Conservation (phyloP, 805 yeast species). For the Yamadazyma endophytica region DNA sequence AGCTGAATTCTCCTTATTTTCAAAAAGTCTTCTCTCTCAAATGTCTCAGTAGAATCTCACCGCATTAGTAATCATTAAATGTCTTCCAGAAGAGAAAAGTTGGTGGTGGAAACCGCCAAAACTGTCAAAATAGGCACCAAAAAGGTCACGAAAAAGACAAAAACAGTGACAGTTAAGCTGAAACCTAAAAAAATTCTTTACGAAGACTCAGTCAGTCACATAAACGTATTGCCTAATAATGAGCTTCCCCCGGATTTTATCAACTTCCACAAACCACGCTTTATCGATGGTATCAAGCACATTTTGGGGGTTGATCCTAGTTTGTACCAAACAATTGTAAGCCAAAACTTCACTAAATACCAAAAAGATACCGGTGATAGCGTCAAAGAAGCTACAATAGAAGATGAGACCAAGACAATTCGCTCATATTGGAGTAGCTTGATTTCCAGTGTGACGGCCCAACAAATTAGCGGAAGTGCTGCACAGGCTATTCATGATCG, state of each 20-base stretch:
- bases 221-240: slow-evolving; percentile 11
- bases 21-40: too few species aligned
- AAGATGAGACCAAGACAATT: slow-evolving; percentile 16
- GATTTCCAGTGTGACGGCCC: slow-evolving; percentile 51
- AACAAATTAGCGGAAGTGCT: slow-evolving; percentile 78
- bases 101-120: too few species aligned
- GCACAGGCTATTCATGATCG: slow-evolving; percentile 60
- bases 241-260: slow-evolving; percentile 25
- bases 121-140: too few species aligned
- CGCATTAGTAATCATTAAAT: too few species aligned
- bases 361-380: slow-evolving; percentile 5
- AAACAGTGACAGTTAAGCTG: too few species aligned
- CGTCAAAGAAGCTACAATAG: slow-evolving; percentile 6
- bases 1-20: too few species aligned
- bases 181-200: too few species aligned
- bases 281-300: slow-evolving; percentile 27
- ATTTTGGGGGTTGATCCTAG: slow-evolving; percentile 28
- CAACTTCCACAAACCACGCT: slow-evolving; percentile 27
- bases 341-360: slow-evolving; percentile 24
- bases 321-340: slow-evolving; percentile 29
- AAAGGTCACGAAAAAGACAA: too few species aligned
- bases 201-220: slow-evolving; percentile 10
- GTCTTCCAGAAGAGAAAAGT: too few species aligned
- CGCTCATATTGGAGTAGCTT: slow-evolving; percentile 33
- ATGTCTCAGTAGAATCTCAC: too few species aligned